Base-by-base conservation (phyloP, 371 early-diverging fungal species). In the Mucor sp. region DNA sequence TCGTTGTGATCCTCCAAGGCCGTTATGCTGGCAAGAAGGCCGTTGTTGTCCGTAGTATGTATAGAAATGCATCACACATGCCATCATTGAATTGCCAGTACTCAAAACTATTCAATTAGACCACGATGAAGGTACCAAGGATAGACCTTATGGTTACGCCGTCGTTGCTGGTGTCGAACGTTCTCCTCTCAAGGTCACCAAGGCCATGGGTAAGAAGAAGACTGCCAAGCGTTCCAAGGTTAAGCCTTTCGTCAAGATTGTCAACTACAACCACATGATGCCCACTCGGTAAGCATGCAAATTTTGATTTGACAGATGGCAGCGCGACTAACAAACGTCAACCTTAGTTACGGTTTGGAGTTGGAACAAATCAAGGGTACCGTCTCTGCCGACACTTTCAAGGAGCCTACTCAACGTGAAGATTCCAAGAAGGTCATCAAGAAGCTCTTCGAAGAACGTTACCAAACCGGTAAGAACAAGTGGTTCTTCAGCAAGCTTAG, bases 401-500 rank as follows among this genome's bases (percentile, higher is more conserved):
- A 93, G 88, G 99, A 98, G 79, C 94, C 95, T 68, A 76, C 96
- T 79, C 94, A 97, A 87, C 92, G 96, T 74, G 77, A 86, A 66
- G 89, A 88, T 37, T 89, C 96, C 86, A 93, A 92, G 89, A 95
- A 95, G 89, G 91, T 90, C 70, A 85, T 98, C 87, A 94, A 91
- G 89, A 94, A 92, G 92, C 84, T 92, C 72, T 92, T 98, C 82
- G 91, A 98, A 89, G 94, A 97, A 87, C 84, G 86, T 78, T 97
- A 97, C 90, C 90, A 90, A 81, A 84, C 91, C 73, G 99, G 99
- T 81, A 97, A 97, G 93, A 97, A 96, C 95, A 96, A 95, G 93
- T 99, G 99, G 99, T 98, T 99, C 94, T 99, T 99, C 92, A 90
- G 91, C 88, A 98, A 98, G 93, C 95, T 99, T 77, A 90, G 95